Evolutionary conservation across 83 land plant genomes (phyloP), one percentile per base, ranked within the genome.

Genomic region (Isoetes engelmannii): DNA sequence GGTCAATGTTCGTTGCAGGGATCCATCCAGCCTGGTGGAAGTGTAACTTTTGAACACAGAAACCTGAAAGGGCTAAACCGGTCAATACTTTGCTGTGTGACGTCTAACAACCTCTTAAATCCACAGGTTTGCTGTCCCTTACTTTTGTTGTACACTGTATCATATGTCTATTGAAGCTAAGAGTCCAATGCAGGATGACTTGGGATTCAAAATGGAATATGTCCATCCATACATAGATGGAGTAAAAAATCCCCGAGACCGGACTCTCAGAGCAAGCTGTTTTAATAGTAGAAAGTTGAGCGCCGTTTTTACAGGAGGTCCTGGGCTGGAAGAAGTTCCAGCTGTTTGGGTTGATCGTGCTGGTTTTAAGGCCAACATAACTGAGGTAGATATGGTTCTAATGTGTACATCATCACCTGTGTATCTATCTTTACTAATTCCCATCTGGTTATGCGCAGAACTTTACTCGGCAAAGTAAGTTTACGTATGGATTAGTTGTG

Each of bases 291-390:
- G 97, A 41, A 94, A 94, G 63, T 63, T 94, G 67, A 94, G 99
- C 76, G 98, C 99, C 44, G 97, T 94, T 42, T 94, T 94, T 70
- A 88, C 97, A 51, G 99, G 99, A 55, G 99, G 97, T 15, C 92
- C 97, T 3, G 99, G 93, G 42, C 69, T 83, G 9, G 97, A 94
- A 74, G 99, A 94, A 61, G 97, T 94, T 43, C 99, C 99, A 2
- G 85, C 97, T 48, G 79, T 94, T 45, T 90, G 97, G 99, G 87
- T 94, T 65, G 99, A 94, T 64, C 75, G 99, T 13, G 80, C 89
- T 63, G 99, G 99, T 5, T 66, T 88, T 43, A 94, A 94, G 68
- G 93, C 97, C 55, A 90, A 84, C 46, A 79, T 94, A 49, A 86
- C 99, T 57, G 99, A 94, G 92, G 98, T 90, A 58, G 50, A 72